Percentiles rank a stretch among this genome's conserved stretches.
Conservation (phyloP, 2,329 filamentous ascomycete genomes). For the Botrytis byssoidea region DNA sequence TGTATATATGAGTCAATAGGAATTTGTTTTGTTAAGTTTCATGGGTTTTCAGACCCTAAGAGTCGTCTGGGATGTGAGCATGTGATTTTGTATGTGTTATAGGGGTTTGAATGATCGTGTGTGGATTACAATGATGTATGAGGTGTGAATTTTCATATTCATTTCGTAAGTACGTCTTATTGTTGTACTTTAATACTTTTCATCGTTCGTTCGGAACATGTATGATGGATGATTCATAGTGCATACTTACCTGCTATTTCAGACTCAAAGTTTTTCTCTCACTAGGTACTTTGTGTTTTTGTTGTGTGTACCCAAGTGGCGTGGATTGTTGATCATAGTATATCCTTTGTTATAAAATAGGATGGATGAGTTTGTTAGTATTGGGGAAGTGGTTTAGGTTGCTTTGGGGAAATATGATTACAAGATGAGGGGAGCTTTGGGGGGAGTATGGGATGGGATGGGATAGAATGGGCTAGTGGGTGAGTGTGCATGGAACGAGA, state of each 20-base stretch:
- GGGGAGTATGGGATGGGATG: not conserved
- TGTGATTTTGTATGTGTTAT: not conserved
- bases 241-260: not conserved
- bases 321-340: not conserved
- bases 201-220: not conserved
- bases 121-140: not conserved
- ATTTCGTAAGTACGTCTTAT: not conserved
- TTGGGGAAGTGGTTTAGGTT: not conserved
- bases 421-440: accelerated
- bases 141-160: too few relatives aligned
- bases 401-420: not conserved
- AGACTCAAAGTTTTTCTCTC: not conserved
- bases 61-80: not conserved
- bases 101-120: not conserved
- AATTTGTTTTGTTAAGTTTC: not conserved
- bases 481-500: not conserved
- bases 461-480: not conserved
- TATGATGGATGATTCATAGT: not conserved
- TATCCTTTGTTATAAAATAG: not conserved
- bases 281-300: not conserved
- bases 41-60: not conserved
- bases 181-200: not conserved
- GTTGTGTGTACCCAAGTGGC: not conserved
- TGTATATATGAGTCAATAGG: not conserved
- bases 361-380: not conserved